Evolutionary conservation across 176 grass and related monocot genomes (phyloP).

Genomic region (Avena sativa): DNA sequence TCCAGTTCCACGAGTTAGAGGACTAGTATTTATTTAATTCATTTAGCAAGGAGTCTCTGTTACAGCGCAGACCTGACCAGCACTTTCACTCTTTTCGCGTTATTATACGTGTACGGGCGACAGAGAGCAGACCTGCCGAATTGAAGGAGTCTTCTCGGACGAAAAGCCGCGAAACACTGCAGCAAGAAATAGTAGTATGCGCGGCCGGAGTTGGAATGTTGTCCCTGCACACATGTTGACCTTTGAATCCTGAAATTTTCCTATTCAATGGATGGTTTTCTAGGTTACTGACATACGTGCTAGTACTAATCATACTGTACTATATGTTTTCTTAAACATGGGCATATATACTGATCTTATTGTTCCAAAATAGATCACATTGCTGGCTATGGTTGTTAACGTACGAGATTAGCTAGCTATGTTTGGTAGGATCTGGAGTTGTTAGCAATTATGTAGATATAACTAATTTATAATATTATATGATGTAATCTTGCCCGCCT

Average conservation of each 20-base stretch:
- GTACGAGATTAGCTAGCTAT: too few species aligned
- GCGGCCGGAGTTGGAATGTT: constrained; percentile 17
- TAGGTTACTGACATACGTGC: not conserved
- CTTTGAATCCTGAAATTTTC: not conserved
- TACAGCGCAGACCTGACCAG: constrained; percentile 1
- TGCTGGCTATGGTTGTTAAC: too few species aligned
- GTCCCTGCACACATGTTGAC: not conserved
- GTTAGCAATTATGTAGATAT: too few species aligned
- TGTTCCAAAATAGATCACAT: too few species aligned
- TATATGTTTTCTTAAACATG: not conserved
- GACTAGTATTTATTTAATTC: not conserved
- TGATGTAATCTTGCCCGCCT: too few species aligned
- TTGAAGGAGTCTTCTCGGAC: not conserved
- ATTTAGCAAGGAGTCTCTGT: constrained; percentile 1
- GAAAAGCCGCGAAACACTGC: constrained; percentile 46
- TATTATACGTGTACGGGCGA: not conserved
- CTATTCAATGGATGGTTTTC: not conserved
- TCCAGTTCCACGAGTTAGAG: not conserved
- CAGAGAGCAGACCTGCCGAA: constrained; percentile 16
- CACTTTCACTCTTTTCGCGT: not conserved
- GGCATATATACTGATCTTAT: not conserved
- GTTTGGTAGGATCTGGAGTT: too few species aligned
- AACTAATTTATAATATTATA: too few species aligned
- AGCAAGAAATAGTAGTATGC: constrained; percentile 3
- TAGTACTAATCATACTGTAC: not conserved